These are phyloP conservation scores for Aspergillus amoenus DNA, from an alignment of 2,329 filamentous ascomycete species.

Conservation along the genomic window DNA sequence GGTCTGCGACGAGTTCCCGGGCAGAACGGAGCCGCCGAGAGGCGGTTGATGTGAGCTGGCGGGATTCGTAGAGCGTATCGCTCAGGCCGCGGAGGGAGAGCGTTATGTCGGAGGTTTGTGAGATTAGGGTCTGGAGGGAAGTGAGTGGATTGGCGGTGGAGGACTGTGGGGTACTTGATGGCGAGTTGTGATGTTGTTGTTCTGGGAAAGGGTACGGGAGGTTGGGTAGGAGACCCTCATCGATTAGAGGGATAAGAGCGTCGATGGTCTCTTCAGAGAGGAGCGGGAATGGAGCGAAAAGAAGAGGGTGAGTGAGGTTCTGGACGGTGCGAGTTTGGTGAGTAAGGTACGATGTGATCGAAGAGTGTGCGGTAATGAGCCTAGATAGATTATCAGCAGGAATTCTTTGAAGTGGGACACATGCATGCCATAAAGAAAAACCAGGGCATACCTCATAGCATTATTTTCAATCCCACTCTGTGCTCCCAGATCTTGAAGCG, in stretches of 20 bases:
- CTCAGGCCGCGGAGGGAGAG: slow-evolving; percentile 81
- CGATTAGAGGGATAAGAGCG: slow-evolving; percentile 56
- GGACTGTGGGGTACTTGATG: slow-evolving; percentile 31
- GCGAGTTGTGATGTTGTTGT: slow-evolving; percentile 27
- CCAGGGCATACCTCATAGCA: slow-evolving; percentile 49
- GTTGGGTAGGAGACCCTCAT: slow-evolving; percentile 50
- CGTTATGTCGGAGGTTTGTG: slow-evolving; percentile 70
- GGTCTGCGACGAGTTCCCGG: slow-evolving; percentile 80
- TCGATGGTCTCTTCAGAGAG: slow-evolving; percentile 56
- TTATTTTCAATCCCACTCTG: slow-evolving; percentile 58
- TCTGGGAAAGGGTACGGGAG: slow-evolving; percentile 50
- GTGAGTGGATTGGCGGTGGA: slow-evolving; percentile 51
- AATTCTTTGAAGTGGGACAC: neutral
- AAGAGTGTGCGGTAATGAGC: slow-evolving; percentile 58
- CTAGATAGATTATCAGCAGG: slow-evolving; percentile 32
- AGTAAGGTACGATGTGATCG: slow-evolving; percentile 59
- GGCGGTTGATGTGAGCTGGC: slow-evolving; percentile 81
- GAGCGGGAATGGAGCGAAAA: slow-evolving; percentile 57
- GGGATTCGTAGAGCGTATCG: slow-evolving; percentile 90
- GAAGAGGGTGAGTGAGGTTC: slow-evolving; percentile 57
- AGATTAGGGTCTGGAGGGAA: slow-evolving; percentile 67
- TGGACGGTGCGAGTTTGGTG: slow-evolving; percentile 62
- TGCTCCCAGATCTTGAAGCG: slow-evolving; percentile 54
- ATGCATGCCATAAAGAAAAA: neutral
- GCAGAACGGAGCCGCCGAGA: slow-evolving; percentile 76